phyloP scores from a whole-genome alignment of 2,329 filamentous ascomycete species.

The Fusarium ambrosium region DNA sequence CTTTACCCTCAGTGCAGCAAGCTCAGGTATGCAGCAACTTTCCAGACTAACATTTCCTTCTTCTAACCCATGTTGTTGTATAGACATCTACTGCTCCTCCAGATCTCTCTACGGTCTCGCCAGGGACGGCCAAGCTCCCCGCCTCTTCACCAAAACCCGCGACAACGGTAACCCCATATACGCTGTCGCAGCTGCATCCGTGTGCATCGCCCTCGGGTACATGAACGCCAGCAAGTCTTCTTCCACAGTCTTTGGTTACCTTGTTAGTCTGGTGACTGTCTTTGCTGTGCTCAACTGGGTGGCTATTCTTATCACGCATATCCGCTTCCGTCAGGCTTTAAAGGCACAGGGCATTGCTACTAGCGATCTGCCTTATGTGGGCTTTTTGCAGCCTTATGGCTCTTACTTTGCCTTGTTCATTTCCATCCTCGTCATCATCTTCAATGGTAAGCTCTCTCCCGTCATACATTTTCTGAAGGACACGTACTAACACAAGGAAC shows the following conservation, averaged over 20 bases:
- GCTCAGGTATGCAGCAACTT: conserved; percentile 8
- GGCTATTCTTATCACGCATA: conserved; percentile 56
- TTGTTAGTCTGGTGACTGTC: conserved; percentile 59
- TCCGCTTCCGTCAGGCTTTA: conserved; percentile 55
- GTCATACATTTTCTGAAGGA: too few relatives aligned
- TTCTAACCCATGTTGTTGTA: neutral
- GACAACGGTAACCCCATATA: conserved; percentile 57
- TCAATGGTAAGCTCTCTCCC: conserved; percentile 55
- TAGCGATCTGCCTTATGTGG: conserved; percentile 54
- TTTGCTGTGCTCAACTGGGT: conserved; percentile 61
- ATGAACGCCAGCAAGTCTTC: conserved; percentile 56
- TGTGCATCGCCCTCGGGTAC: conserved; percentile 55
- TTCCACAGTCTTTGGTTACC: conserved; percentile 55
- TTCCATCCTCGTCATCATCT: conserved; percentile 65
- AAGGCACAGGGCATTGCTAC: conserved; percentile 54
- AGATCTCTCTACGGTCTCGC: conserved; percentile 53
- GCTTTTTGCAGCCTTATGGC: conserved; percentile 55
- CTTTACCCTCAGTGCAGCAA: conserved; percentile 44
- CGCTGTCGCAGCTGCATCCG: conserved; percentile 52
- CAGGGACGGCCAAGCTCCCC: conserved; percentile 56
- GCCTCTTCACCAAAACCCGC: conserved; percentile 47
- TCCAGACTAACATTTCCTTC: conserved; percentile 61
- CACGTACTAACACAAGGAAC: too few relatives aligned
- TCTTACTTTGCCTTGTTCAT: conserved; percentile 53
- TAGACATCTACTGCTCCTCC: conserved; percentile 54